Evolutionary conservation across 2,329 filamentous ascomycete species (phyloP), one percentile per base, ranked within the genome.

Genomic region (Hypoxylon sp.): DNA sequence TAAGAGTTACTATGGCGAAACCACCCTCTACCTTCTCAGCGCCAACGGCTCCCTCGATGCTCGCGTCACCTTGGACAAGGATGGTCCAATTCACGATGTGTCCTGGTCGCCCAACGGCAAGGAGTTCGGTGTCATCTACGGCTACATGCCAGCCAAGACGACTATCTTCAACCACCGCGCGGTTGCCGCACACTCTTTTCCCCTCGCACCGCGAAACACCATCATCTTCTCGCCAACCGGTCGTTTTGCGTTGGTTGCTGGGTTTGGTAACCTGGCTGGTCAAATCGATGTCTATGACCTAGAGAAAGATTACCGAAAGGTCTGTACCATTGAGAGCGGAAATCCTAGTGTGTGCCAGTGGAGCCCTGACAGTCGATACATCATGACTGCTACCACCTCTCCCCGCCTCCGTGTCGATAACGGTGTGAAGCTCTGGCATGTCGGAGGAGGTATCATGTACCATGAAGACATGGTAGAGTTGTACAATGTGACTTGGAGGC

Each of bases 1-100:
- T 74, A 97, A 97, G 84, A 97, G 91, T 75, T 99, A 99, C 78
- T 99, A 99, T 65, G 94, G 94, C 69, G 94, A 99, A 78, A 97
- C 94, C 7, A 97, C 90, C 59, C 86, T 99, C 69, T 97, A 97
- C 75, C 82, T 99, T 63, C 82, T 99, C 58, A 96, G 90, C 72
- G 89, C 91, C 59, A 95, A 89, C 67, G 93, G 92, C 57, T 86
- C 87, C 36, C 95, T 97, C 67, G 94, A 99, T 73, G 94, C 93
- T 51, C 87, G 94, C 63, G 87, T 99, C 62, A 84, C 89, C 58
- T 80, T 97, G 40, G 94, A 99, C 74, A 97, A 97, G 77, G 93
- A 97, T 70, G 94, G 94, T 0, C 94, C 94, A 4, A 97, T 97
- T 65, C 93, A 97, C 72, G 94, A 99, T 69, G 93, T 99, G 31